Evolutionary conservation across 805 yeast genomes (phyloP).

Genomic region (Yarrowia porcina): DNA sequence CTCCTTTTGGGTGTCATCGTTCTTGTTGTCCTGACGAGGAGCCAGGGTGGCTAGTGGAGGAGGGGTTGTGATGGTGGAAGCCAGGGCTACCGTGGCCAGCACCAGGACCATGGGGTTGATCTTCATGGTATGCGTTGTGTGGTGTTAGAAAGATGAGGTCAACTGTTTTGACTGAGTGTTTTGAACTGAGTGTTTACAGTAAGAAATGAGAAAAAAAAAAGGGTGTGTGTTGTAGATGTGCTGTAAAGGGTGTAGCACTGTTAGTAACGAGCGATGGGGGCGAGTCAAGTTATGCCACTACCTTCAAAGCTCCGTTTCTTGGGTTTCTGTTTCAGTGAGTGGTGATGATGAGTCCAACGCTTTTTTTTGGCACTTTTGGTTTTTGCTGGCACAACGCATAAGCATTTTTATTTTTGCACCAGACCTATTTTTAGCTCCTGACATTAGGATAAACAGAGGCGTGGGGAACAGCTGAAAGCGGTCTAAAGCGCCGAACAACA

Average conservation of each 20-base stretch:
- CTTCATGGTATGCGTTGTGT: conserved; percentile 24
- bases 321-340: neutral
- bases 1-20: neutral
- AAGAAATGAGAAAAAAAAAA: too few species aligned
- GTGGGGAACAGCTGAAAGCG: neutral
- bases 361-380: neutral
- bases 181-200: too few species aligned
- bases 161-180: neutral
- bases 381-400: conserved; percentile 7
- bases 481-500: neutral
- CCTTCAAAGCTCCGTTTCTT: too few species aligned
- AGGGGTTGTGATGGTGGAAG: conserved; percentile 20
- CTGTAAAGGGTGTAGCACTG: too few species aligned
- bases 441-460: neutral
- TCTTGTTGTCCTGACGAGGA: conserved; percentile 8
- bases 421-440: conserved; percentile 5
- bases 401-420: conserved; percentile 11
- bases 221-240: too few species aligned
- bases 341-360: conserved; percentile 2
- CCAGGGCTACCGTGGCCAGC: conserved; percentile 18
- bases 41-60: conserved; percentile 14
- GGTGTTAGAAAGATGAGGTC: neutral
- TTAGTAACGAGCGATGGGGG: too few species aligned
- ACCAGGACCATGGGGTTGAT: conserved; percentile 20
- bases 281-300: too few species aligned